Conservation (phyloP, 352 stramenopile species). For the Phytophthora hibernalis region DNA sequence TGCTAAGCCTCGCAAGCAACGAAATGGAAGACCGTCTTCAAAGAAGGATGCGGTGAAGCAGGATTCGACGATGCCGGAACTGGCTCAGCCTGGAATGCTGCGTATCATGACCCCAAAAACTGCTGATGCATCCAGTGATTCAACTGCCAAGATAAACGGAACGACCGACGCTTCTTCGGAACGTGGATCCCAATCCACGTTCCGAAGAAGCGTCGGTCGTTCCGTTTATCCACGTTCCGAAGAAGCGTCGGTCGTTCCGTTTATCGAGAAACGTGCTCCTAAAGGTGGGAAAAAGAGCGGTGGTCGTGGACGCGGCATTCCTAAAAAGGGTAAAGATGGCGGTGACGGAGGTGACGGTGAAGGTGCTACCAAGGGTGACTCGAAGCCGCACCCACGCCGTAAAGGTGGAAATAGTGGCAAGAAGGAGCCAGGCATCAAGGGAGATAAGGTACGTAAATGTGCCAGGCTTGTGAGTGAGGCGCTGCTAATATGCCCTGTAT, state of each 20-base stretch:
- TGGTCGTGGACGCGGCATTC: slow-evolving; percentile 37
- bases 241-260: slow-evolving; percentile 17
- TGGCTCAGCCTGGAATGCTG: slow-evolving; percentile 51
- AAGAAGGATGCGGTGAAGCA: slow-evolving; percentile 47
- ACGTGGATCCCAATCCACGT: slow-evolving; percentile 16
- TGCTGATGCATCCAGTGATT: slow-evolving; percentile 9
- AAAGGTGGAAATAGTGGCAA: slow-evolving; percentile 38
- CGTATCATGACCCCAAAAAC: slow-evolving; percentile 64
- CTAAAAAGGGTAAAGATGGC: slow-evolving; percentile 48
- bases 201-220: slow-evolving; percentile 19
- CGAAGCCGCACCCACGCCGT: slow-evolving; percentile 41
- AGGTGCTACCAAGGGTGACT: slow-evolving; percentile 26
- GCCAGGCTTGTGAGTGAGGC: neutral
- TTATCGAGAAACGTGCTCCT: slow-evolving; percentile 29
- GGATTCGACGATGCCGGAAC: slow-evolving; percentile 39
- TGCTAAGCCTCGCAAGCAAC: slow-evolving; percentile 57
- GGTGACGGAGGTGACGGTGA: slow-evolving; percentile 28
- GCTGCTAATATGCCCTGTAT: slow-evolving; percentile 8
- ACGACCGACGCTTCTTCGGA: slow-evolving; percentile 19
- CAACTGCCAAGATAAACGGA: slow-evolving; percentile 15
- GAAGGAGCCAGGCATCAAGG: slow-evolving; percentile 41
- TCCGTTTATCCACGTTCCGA: slow-evolving; percentile 20
- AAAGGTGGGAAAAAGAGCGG: slow-evolving; percentile 40
- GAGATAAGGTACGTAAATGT: slow-evolving; percentile 37
- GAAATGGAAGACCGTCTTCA: slow-evolving; percentile 26